Conservation (phyloP, 805 yeast species). For the Cyberlindnera maritima region DNA sequence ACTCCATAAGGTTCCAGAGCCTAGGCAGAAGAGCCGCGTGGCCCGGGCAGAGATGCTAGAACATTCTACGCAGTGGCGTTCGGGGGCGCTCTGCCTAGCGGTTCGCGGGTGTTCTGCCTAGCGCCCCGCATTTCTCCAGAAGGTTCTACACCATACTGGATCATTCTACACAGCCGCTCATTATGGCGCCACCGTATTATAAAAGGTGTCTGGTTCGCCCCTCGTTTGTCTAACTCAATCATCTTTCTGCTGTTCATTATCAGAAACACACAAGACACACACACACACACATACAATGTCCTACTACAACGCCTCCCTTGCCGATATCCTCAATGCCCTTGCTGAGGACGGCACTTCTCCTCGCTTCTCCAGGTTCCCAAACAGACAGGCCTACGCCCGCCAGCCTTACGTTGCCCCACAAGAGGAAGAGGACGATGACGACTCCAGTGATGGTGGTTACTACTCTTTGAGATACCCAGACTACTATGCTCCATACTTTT, state of each 20-base stretch:
- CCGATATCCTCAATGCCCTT: conserved; percentile 24
- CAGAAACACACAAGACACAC: not conserved
- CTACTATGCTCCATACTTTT: conserved; percentile 14
- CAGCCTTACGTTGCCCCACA: conserved; percentile 11
- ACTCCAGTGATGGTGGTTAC: conserved; percentile 19
- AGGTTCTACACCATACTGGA: not conserved
- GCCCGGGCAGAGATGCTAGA: not conserved
- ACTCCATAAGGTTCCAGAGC: no score
- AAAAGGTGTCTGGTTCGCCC: not conserved
- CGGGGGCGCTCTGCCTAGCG: no score
- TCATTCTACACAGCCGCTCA: not conserved
- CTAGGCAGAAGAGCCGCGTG: not conserved
- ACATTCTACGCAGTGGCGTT: not conserved
- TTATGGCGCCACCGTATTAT: not conserved
- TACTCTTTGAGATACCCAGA: conserved; percentile 16
- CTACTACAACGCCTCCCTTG: conserved; percentile 21
- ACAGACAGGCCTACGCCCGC: conserved; percentile 8
- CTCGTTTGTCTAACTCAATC: not conserved
- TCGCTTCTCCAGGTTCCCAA: conserved; percentile 13
- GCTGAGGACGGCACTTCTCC: conserved; percentile 13
- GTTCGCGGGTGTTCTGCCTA: no score
- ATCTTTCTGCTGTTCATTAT: not conserved
- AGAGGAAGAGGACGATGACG: conserved; percentile 21
- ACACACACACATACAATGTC: conserved; percentile 15
- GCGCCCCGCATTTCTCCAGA: not conserved